These are phyloP conservation scores for Lecanicillium sp. DNA, from an alignment of 2,329 filamentous ascomycete genomes.

Conservation along the genomic window DNA sequence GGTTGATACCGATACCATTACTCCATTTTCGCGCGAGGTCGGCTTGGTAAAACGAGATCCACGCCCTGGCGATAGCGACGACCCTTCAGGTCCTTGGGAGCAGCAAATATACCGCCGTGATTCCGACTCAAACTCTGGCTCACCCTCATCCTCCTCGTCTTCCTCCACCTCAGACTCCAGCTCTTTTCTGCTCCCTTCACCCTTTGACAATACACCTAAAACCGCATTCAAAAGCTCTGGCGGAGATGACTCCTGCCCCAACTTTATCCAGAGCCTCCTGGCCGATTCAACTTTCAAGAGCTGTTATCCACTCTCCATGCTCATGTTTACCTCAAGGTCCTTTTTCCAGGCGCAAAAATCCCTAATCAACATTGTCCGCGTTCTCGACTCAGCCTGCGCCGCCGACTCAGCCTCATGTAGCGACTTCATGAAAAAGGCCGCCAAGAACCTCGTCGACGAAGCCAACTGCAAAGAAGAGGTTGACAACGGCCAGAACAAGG, in stretches of 20 bases:
- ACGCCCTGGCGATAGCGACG: neutral
- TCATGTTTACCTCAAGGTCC: conserved; percentile 60
- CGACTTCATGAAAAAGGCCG: conserved; percentile 54
- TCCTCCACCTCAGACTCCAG: conserved; percentile 16
- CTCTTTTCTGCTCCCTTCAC: conserved; percentile 42
- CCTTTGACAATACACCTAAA: conserved; percentile 58
- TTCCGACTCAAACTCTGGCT: neutral
- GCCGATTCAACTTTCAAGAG: conserved; percentile 55
- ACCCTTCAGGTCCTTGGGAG: neutral
- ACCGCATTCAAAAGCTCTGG: conserved; percentile 50
- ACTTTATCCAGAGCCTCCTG: conserved; percentile 62
- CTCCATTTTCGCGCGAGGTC: neutral
- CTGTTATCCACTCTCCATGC: conserved; percentile 76
- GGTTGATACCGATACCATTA: neutral
- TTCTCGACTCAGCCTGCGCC: conserved; percentile 70
- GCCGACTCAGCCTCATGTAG: conserved; percentile 60
- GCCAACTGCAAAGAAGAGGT: conserved; percentile 68
- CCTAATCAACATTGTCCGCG: conserved; percentile 61
- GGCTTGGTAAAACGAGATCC: conserved; percentile 1
- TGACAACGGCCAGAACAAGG: conserved; percentile 55
- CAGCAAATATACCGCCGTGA: too few relatives aligned
- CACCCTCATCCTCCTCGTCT: conserved; percentile 6
- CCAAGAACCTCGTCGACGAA: conserved; percentile 51
- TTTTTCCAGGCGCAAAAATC: conserved; percentile 78
- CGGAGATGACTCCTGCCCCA: conserved; percentile 46